Evolutionary conservation across 2,329 filamentous ascomycete species (phyloP).

Genomic region (Xylaria polymorpha): DNA sequence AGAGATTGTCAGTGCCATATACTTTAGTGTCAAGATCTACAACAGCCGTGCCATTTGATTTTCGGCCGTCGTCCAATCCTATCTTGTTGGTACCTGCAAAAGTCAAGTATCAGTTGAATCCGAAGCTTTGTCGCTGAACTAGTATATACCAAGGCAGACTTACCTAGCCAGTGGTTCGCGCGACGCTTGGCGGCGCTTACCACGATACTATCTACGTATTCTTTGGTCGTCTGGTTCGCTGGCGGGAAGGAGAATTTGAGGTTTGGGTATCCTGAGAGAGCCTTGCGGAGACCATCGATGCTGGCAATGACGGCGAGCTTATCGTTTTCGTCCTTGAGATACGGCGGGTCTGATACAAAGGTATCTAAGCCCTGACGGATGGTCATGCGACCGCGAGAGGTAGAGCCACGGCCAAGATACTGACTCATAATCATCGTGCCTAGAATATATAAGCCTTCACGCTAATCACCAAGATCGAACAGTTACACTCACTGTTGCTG

Average conservation of each 20-base stretch:
- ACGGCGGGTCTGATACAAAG: slow-evolving; percentile 68
- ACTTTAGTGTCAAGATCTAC: slow-evolving; percentile 73
- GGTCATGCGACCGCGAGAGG: slow-evolving; percentile 70
- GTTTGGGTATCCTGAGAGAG: slow-evolving; percentile 64
- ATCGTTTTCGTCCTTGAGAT: slow-evolving; percentile 68
- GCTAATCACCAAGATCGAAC: not conserved
- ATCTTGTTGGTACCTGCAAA: slow-evolving; percentile 65
- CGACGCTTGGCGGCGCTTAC: slow-evolving; percentile 53
- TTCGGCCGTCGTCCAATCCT: slow-evolving; percentile 66
- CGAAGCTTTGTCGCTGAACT: not conserved
- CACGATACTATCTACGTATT: slow-evolving; percentile 64
- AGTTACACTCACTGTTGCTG: slow-evolving; percentile 46
- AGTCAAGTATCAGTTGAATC: slow-evolving; percentile 9
- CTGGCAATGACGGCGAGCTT: slow-evolving; percentile 69
- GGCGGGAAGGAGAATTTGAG: slow-evolving; percentile 69
- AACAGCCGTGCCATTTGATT: slow-evolving; percentile 65
- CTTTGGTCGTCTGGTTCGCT: slow-evolving; percentile 62
- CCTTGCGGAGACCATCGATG: slow-evolving; percentile 68
- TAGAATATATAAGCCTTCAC: slow-evolving; percentile 39
- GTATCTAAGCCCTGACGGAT: slow-evolving; percentile 69
- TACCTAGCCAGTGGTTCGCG: slow-evolving; percentile 65
- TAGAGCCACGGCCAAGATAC: slow-evolving; percentile 73
- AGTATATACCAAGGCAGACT: slow-evolving; percentile 11
- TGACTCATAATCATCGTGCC: slow-evolving; percentile 65
- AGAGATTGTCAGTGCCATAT: slow-evolving; percentile 76